Percentiles rank a stretch among this genome's conserved stretches.
These are phyloP conservation scores for Rhododendron vialii DNA, from an alignment of 148 eudicot species.

Conservation along the genomic window DNA sequence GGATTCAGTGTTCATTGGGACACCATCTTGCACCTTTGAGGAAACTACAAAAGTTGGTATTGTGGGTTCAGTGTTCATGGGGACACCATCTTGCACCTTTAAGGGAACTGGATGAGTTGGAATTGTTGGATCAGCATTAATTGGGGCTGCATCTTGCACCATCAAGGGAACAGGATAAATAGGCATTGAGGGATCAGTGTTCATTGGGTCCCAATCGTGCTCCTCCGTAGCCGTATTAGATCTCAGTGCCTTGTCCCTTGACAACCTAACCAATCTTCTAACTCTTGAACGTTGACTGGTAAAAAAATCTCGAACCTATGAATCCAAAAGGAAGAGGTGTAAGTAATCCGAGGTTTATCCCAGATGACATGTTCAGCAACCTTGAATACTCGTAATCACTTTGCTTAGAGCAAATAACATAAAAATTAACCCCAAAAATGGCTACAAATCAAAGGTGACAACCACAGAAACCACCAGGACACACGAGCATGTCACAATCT, in stretches of 20 bases:
- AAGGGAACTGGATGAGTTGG: not conserved
- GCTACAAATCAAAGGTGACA: not conserved
- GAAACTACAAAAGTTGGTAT: not conserved
- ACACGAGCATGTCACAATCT: conserved; percentile 8
- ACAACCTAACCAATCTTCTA: conserved; percentile 61
- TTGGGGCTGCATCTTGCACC: not conserved
- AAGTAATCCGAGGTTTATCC: not conserved
- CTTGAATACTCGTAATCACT: not conserved
- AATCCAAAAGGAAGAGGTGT: conserved; percentile 7
- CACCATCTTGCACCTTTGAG: not conserved
- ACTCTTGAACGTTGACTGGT: conserved; percentile 71
- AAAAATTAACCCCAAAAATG: not conserved
- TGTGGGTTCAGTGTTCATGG: not conserved
- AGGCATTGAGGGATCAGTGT: not conserved
- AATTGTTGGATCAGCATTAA: not conserved
- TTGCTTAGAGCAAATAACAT: not conserved
- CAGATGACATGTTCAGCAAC: not conserved
- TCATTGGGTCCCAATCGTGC: not conserved
- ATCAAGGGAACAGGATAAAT: not conserved
- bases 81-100: not conserved
- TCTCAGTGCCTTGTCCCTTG: conserved; percentile 59
- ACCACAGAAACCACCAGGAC: conserved; percentile 7
- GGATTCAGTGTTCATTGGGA: not conserved
- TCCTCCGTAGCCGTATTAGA: conserved; percentile 23
- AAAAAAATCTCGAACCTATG: conserved; percentile 79